Base-by-base conservation (phyloP, 2,329 filamentous ascomycete species). In the Aspergillus puulaauensis region DNA sequence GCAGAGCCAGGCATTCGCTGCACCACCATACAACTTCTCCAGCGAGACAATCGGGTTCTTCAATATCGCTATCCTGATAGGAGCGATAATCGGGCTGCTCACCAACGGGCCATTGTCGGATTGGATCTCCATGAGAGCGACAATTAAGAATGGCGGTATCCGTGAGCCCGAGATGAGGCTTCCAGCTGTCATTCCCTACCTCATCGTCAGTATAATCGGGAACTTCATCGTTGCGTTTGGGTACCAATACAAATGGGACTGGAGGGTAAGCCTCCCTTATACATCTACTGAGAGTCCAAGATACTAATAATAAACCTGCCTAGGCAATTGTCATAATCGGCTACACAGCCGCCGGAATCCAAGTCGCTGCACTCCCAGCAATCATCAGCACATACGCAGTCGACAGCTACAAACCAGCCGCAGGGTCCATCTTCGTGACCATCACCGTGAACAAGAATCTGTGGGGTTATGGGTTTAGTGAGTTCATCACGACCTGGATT, bases 361-460 rank as follows among this genome's bases (percentile, higher is more conserved):
- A 86, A 66, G 84, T 86, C 15, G 80, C 84, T 2, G 84, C 83
- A 0, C 70, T 88, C 12, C 85, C 86, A 0, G 80, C 80, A 12
- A 87, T 88, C 56, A 79, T 76, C 4, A 85, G 65, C 46, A 75
- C 73, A 76, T 87, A 87, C 64, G 83, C 84, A 0, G 80, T 88
- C 15, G 86, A 88, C 68, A 82, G 79, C 56, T 88, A 88, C 70
- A 88, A 87, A 71, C 83, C 85, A 0, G 81, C 87, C 2, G 79
- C 84, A 0, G 84, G 85, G 3, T 80, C 78, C 3, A 73, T 87
- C 48, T 84, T 87, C 67, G 84, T 87, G 0, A 76, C 80, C 7
- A 82, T 86, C 61, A 87, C 84, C 52, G 83, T 87, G 46, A 85
- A 86, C 65, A 87, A 87, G 74, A 87, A 87, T 56, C 54, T 86